Evolutionary conservation across 2,329 filamentous ascomycete species (phyloP), one percentile per base, ranked within the genome.

Genomic region (Diatrype stigma): DNA sequence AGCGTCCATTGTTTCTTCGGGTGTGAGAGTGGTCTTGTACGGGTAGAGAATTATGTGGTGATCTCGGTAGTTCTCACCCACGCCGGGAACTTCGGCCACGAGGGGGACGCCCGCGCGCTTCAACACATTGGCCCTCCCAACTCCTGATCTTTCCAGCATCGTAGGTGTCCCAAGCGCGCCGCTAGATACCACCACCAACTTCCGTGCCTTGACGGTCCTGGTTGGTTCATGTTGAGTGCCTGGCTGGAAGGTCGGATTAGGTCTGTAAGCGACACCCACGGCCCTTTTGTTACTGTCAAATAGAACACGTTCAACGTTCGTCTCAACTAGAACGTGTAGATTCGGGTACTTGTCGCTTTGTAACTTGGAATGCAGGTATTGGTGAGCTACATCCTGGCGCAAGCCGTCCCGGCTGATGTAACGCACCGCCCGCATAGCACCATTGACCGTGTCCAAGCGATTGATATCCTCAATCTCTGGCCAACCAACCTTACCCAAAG

Each of bases 391-490:
- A 19, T 38, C 35, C 35, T 38, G 35, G 10, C 35, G 35, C 17
- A 16, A 16, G n/a, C 35, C 35, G 17, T 38, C 8, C 35, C 2
- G 35, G 14, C 12, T 16, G 12, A 38, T 38, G 17, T n/a, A 38
- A 17, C 46, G 46, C 34, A 42, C 6, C 10, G 46, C 46, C 2
- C 37, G 22, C 34, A 48, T 44, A 16, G 68, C 67, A 2, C 63
- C 70, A 30, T 66, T 63, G 49, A 57, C 58, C 8, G 54, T 47
- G 3, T 77, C 70, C 1, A 80, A 62, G 51, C 72, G 71, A 48
- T 79, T 71, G 11, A 79, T 55, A 56, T 82, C 79, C 30, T 68
- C 65, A 37, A 76, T 67, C 51, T 78, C 70, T 8, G 66, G 65
- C 50, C 73, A 74, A 3, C 79, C 79, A 42, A 76, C 61, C 40